Evolutionary conservation across 352 stramenopile species (phyloP), one percentile per base, ranked within the genome.

Genomic region (Ochromonadaceae sp.): DNA sequence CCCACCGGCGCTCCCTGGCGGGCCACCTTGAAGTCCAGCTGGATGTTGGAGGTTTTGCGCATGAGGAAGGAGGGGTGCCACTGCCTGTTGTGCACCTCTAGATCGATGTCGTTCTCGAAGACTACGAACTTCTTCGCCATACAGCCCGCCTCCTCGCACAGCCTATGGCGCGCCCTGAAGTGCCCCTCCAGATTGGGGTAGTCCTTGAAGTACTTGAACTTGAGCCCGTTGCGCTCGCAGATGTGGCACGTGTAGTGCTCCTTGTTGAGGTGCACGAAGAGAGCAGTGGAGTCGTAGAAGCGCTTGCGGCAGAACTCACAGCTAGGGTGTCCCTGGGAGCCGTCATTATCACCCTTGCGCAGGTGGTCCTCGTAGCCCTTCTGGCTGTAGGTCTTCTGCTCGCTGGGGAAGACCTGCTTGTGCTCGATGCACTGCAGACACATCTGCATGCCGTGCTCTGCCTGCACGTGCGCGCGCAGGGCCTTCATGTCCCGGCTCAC

Each of bases 191-290:
- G 40, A 7, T 59, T 0, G n/a, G 12, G 42, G 47, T 71, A 71
- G 30, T 68, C 17, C 41, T 65, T 39, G 44, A 42, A 65, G 46
- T 72, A 71, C 14, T 56, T 41, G 20, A 71, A 66, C n/a, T 42
- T 41, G 10, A 47, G 17, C 22, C 47, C 57, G 17, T 35, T 10
- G 9, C 39, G 36, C 43, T 71, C 66, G 36, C 66, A 71, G 28
- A 71, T 48, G 65, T 70, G 26, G 35, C 66, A 71, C 14, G 62
- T 59, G 32, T 60, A 71, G 47, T 71, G 66, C 10, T 57, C 66
- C 20, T 36, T 34, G 4, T 15, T 17, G 20, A 71, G 39, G 62
- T 71, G 66, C 39, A 28, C 20, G 58, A 71, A 71, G 39, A 71
- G 44, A 9, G 26, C 52, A 17, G 17, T 26, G 17, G 9, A n/a